Evolutionary conservation across 208 protist species (phyloP).

Genomic region (Herpetomonas muscarum): DNA sequence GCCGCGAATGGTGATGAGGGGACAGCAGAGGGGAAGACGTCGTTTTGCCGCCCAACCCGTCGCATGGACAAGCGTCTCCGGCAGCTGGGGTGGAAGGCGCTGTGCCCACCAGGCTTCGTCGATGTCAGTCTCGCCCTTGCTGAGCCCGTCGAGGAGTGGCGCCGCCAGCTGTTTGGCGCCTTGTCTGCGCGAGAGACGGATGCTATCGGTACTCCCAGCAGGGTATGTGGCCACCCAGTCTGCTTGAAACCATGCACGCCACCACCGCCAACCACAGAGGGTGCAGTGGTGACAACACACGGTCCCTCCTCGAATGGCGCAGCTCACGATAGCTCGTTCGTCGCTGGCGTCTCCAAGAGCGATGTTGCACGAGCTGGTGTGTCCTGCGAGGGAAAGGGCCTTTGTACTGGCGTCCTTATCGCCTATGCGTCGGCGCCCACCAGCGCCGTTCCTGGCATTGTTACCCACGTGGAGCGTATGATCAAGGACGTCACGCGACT

Average conservation of each 20-base stretch:
- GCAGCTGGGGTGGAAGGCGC: slow-evolving; percentile 24
- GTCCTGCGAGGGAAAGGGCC: not conserved
- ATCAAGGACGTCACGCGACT: slow-evolving; percentile 13
- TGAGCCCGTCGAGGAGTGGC: slow-evolving; percentile 33
- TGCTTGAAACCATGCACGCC: not conserved
- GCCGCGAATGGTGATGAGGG: too few relatives aligned
- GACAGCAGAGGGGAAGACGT: not conserved
- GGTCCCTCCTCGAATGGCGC: too few relatives aligned
- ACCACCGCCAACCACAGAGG: not conserved
- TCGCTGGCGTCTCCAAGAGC: too few relatives aligned
- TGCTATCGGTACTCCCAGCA: too few relatives aligned
- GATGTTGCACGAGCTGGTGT: too few relatives aligned
- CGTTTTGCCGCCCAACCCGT: not conserved
- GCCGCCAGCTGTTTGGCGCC: slow-evolving; percentile 19
- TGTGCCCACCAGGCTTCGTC: slow-evolving; percentile 18
- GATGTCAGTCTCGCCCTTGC: slow-evolving; percentile 14
- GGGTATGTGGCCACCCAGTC: too few relatives aligned
- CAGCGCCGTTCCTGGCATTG: slow-evolving; percentile 15
- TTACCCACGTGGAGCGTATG: slow-evolving; percentile 13
- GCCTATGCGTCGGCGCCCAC: not conserved
- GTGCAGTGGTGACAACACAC: too few relatives aligned
- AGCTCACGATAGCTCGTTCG: too few relatives aligned
- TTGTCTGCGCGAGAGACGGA: slow-evolving; percentile 8
- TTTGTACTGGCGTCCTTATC: not conserved
- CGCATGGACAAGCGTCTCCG: not conserved